Base-by-base conservation (phyloP, 495 filamentous ascomycete genomes). In the Neurospora sp. region DNA sequence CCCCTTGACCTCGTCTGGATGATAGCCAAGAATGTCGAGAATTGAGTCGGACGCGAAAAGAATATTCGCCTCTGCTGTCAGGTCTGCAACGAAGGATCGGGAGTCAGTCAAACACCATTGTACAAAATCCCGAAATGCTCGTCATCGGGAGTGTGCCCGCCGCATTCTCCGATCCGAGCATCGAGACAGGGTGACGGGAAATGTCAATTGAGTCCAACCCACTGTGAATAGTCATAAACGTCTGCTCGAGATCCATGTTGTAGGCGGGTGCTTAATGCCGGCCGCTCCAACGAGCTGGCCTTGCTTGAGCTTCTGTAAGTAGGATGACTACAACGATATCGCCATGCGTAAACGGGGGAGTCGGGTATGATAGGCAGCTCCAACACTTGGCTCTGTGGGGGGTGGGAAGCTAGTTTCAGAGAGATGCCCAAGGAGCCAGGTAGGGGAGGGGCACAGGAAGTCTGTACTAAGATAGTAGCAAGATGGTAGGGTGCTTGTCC, bases 191-290 rank as follows among this genome's bases (percentile, higher is more conserved):
- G 46, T 71, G 74, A 72, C 48, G 70, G 73, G 40, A 31, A 71
- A 69, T 23, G 59, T n/a, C 69, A 71, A 69, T 54, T 70, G 39
- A 70, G 69, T 46, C 77, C 74, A 76, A 88, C 91, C 84, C 82
- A 90, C 94, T 93, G 82, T 96, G 93, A 76, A 96, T 96, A 75
- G 93, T 93, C 84, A 97, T 96, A 84, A 96, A 96, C 59, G 93
- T 97, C 75, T 92, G 92, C 83, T 96, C 80, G 10, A 77, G 79
- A 54, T 81, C 93, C 93, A 96, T 96, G 78, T 35, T 66, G 54
- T 66, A 18, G 14, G 76, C 83, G 81, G 74, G 77, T 76, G 78
- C 76, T 75, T 41, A 71, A 76, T 75, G 78, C 75, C 77, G 77
- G 79, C 81, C 76, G 79, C 79, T 79, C 76, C 74, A 74, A 78